Conservation (phyloP, 2,329 filamentous ascomycete genomes). For the Fusarium sp. region DNA sequence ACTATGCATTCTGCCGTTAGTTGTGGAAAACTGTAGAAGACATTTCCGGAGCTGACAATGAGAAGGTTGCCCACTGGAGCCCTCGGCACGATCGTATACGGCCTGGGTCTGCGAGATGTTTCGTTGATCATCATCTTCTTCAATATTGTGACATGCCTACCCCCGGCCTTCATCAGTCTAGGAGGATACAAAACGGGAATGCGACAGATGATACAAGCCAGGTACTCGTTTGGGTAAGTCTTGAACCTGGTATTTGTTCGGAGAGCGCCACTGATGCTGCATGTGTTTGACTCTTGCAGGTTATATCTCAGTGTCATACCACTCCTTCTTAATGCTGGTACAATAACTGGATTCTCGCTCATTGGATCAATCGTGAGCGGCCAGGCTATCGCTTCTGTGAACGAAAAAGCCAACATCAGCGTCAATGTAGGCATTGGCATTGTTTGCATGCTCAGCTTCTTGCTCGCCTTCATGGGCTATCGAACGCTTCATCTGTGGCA, state of each 20-base stretch:
- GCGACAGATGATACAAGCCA: constrained; percentile 69
- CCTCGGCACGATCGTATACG: constrained; percentile 65
- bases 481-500: constrained; percentile 65
- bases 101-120: constrained; percentile 65
- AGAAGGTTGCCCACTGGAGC: constrained; percentile 67
- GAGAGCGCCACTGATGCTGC: constrained; percentile 9
- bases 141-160: constrained; percentile 62
- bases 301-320: constrained; percentile 63
- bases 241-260: neutral
- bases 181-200: constrained; percentile 67
- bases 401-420: constrained; percentile 56
- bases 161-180: constrained; percentile 66
- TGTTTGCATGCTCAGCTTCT: constrained; percentile 62
- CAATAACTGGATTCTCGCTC: constrained; percentile 67
- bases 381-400: constrained; percentile 61
- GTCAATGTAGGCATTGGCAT: constrained; percentile 68
- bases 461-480: constrained; percentile 67
- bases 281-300: constrained; percentile 32
- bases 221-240: constrained; percentile 66
- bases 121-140: constrained; percentile 71
- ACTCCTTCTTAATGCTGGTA: constrained; percentile 66
- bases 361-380: constrained; percentile 68
- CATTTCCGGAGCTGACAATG: constrained; percentile 6
- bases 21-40: constrained; percentile 8
- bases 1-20: constrained; percentile 68